Evolutionary conservation across 805 yeast genomes (phyloP).

Genomic region (Candida golubevii): DNA sequence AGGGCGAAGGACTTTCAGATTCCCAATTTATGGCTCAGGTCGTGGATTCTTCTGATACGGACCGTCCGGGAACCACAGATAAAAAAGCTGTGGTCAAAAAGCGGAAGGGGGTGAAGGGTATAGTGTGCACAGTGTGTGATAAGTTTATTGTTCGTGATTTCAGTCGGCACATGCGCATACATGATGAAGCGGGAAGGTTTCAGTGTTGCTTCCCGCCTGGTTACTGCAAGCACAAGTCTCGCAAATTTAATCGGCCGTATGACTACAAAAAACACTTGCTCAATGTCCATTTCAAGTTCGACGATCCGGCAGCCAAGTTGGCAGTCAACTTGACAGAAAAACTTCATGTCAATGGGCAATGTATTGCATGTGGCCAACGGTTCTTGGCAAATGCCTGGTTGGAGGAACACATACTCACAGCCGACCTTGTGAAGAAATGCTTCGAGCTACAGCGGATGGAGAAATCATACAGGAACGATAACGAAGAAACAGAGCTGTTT

Average conservation of each 20-base stretch:
- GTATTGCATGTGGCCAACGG: slow-evolving; percentile 46
- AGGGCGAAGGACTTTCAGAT: background rate
- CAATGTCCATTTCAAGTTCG: slow-evolving; percentile 40
- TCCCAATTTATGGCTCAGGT: background rate
- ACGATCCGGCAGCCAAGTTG: slow-evolving; percentile 36
- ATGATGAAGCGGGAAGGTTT: slow-evolving; percentile 40
- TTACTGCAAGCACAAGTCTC: slow-evolving; percentile 39
- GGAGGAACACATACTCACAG: slow-evolving; percentile 46
- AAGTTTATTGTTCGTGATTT: slow-evolving; percentile 39
- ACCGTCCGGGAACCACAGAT: slow-evolving; percentile 4
- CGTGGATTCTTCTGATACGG: slow-evolving; percentile 2
- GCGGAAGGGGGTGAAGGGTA: slow-evolving; percentile 31
- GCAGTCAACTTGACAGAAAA: slow-evolving; percentile 40
- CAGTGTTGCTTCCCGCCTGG: slow-evolving; percentile 39
- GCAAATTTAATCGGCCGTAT: slow-evolving; percentile 42
- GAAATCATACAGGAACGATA: slow-evolving; percentile 1
- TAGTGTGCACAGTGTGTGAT: slow-evolving; percentile 37
- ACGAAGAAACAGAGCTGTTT: background rate
- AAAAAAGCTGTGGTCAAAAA: slow-evolving; percentile 16
- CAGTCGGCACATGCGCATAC: slow-evolving; percentile 41
- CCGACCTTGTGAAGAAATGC: slow-evolving; percentile 6
- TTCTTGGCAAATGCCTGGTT: slow-evolving; percentile 54
- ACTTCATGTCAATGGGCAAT: slow-evolving; percentile 33
- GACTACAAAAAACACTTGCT: slow-evolving; percentile 43
- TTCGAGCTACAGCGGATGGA: slow-evolving; percentile 10